Evolutionary conservation across 164 flowering plant genomes (phyloP).

Genomic region (Vitis cinerea): DNA sequence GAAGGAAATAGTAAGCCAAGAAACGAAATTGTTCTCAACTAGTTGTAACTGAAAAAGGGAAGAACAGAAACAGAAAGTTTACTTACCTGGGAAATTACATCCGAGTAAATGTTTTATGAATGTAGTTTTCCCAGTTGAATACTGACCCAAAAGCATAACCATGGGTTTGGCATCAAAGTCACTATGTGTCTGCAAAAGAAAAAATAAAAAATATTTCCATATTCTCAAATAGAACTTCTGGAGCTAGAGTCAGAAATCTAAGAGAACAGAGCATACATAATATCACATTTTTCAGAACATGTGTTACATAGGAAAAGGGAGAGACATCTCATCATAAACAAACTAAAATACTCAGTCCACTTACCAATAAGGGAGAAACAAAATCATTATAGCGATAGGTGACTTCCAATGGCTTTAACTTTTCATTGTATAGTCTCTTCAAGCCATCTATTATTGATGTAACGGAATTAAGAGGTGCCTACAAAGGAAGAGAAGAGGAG

Average conservation of each 20-base stretch:
- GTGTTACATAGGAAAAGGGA: not conserved
- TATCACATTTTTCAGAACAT: not conserved
- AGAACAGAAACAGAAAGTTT: not conserved
- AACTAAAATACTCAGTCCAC: constrained; percentile 18
- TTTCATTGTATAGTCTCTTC: constrained; percentile 78
- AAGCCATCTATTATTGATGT: constrained; percentile 92
- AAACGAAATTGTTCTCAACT: not conserved
- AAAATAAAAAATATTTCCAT: not conserved
- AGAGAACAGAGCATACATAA: not conserved
- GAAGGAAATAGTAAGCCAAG: not conserved
- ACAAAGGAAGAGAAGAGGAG: constrained; percentile 1
- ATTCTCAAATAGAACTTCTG: not conserved
- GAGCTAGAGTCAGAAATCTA: not conserved
- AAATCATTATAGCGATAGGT: constrained; percentile 88
- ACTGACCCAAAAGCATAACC: constrained; percentile 99
- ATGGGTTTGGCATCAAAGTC: constrained; percentile 98
- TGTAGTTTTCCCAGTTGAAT: constrained; percentile 98
- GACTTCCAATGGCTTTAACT: constrained; percentile 88
- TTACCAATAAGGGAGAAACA: constrained; percentile 79
- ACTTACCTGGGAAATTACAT: constrained; percentile 76
- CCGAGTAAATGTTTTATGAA: constrained; percentile 84
- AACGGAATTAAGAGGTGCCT: constrained; percentile 54
- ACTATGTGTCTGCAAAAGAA: constrained; percentile 63
- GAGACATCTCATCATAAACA: not conserved
- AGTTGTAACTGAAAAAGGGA: not conserved